These are phyloP conservation scores for Exophiala aquamarina DNA, from an alignment of 2,329 filamentous ascomycete genomes.

Conservation along the genomic window DNA sequence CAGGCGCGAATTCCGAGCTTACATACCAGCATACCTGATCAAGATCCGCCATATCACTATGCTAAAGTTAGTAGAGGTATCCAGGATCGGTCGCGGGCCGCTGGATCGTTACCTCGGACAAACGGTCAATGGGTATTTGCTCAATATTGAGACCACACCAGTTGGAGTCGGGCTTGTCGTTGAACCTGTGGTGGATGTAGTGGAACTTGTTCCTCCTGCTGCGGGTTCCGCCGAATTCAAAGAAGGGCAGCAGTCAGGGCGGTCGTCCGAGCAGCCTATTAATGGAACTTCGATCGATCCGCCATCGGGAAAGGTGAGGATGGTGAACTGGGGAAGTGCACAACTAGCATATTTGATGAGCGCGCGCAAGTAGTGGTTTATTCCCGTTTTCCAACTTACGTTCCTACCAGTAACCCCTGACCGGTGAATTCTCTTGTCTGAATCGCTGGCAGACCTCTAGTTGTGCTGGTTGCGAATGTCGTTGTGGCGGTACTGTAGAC, in stretches of 20 bases:
- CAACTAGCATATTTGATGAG: slow-evolving; percentile 6
- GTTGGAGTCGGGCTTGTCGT: slow-evolving; percentile 16
- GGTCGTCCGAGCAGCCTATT: slow-evolving; percentile 20
- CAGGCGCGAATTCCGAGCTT: no score
- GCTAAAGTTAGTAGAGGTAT: not conserved
- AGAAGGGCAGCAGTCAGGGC: slow-evolving; percentile 22
- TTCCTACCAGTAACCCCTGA: slow-evolving; percentile 19
- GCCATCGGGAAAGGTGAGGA: slow-evolving; percentile 17
- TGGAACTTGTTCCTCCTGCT: not conserved
- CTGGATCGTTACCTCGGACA: slow-evolving; percentile 16
- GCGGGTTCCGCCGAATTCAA: slow-evolving; percentile 10
- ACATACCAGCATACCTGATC: slow-evolving; percentile 22
- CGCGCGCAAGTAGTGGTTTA: not conserved
- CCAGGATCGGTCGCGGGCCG: no score
- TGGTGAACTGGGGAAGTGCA: slow-evolving; percentile 15
- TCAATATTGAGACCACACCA: slow-evolving; percentile 20
- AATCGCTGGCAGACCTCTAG: slow-evolving; percentile 14
- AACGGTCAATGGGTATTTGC: slow-evolving; percentile 17
- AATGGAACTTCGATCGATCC: slow-evolving; percentile 18
- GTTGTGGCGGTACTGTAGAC: slow-evolving; percentile 5
- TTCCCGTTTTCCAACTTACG: slow-evolving; percentile 6
- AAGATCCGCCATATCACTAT: slow-evolving; percentile 21
- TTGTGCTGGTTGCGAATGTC: not conserved
- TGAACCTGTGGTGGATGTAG: slow-evolving; percentile 11
- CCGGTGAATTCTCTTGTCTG: slow-evolving; percentile 18